phyloP scores from a whole-genome alignment of 768 basidiomycete species.

The Ramaria sp. region DNA sequence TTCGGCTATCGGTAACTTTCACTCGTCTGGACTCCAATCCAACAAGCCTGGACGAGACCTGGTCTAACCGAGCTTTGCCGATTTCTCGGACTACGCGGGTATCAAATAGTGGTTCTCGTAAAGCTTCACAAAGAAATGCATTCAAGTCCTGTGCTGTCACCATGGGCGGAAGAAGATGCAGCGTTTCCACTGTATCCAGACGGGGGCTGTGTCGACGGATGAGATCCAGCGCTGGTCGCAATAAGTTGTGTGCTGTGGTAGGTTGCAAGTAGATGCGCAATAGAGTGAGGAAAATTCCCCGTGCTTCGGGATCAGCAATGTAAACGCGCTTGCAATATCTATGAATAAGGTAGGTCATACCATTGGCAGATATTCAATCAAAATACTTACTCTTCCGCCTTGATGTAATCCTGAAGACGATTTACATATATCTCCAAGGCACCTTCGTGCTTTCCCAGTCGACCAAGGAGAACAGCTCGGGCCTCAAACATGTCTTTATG shows the following conservation, averaged over 20 bases:
- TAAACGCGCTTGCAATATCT: slow-evolving; percentile 90
- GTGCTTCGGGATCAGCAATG: slow-evolving; percentile 40
- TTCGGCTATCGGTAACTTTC: slow-evolving; percentile 83
- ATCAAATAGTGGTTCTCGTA: slow-evolving; percentile 59
- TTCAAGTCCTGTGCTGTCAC: slow-evolving; percentile 75
- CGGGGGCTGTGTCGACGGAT: slow-evolving; percentile 77
- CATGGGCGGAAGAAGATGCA: slow-evolving; percentile 83
- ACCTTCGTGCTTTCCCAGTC: slow-evolving; percentile 83
- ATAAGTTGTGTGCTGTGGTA: slow-evolving; percentile 24
- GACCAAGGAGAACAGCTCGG: slow-evolving; percentile 82
- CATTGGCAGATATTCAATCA: not conserved
- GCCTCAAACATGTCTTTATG: slow-evolving; percentile 75
- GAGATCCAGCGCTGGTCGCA: slow-evolving; percentile 78
- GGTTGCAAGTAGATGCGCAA: slow-evolving; percentile 84
- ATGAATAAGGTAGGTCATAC: slow-evolving; percentile 1
- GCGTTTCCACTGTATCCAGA: slow-evolving; percentile 69
- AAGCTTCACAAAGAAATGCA: slow-evolving; percentile 62
- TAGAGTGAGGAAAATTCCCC: slow-evolving; percentile 69
- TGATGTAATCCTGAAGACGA: slow-evolving; percentile 66
- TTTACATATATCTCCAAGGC: slow-evolving; percentile 95
- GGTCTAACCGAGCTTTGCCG: slow-evolving; percentile 65
- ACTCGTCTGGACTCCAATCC: slow-evolving; percentile 70
- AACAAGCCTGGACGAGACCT: slow-evolving; percentile 64
- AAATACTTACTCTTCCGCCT: slow-evolving; percentile 74
- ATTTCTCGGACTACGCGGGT: slow-evolving; percentile 58